These are phyloP conservation scores for Tulasnella sp. DNA, from an alignment of 768 basidiomycete species.

Conservation along the genomic window DNA sequence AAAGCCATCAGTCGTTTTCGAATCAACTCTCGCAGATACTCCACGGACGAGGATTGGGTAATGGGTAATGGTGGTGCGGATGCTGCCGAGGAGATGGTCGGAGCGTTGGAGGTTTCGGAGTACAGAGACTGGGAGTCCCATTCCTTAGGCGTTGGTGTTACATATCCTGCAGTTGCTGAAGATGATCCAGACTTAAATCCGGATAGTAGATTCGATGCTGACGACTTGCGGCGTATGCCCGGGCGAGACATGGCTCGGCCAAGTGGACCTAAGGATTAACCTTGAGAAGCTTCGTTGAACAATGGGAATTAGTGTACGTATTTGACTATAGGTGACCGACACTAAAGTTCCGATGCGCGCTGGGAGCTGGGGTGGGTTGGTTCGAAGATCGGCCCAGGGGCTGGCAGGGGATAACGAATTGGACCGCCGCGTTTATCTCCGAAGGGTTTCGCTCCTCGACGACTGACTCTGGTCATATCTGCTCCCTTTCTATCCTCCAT, in stretches of 20 bases:
- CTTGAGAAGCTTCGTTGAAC: background rate
- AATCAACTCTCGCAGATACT: slow-evolving; percentile 72
- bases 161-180: slow-evolving; percentile 23
- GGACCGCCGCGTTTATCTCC: slow-evolving; percentile 2
- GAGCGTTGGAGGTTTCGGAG: slow-evolving; percentile 37
- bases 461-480: slow-evolving; percentile 11
- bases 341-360: background rate
- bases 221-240: slow-evolving; percentile 72
- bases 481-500: slow-evolving; percentile 25
- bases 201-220: slow-evolving; percentile 67
- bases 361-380: background rate
- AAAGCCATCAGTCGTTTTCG: slow-evolving; percentile 81
- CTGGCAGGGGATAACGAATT: background rate
- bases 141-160: slow-evolving; percentile 48
- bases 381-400: background rate
- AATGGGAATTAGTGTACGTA: background rate
- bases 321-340: background rate
- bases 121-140: slow-evolving; percentile 70
- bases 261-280: background rate
- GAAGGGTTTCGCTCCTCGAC: background rate
- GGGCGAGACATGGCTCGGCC: slow-evolving; percentile 42
- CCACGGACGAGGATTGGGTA: slow-evolving; percentile 38
- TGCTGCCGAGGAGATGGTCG: slow-evolving; percentile 20
- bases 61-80: slow-evolving; percentile 18
- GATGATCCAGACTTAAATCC: slow-evolving; percentile 45